phyloP scores from a whole-genome alignment of 2,329 filamentous ascomycete species.

The Dactylonectria macrodidyma region DNA sequence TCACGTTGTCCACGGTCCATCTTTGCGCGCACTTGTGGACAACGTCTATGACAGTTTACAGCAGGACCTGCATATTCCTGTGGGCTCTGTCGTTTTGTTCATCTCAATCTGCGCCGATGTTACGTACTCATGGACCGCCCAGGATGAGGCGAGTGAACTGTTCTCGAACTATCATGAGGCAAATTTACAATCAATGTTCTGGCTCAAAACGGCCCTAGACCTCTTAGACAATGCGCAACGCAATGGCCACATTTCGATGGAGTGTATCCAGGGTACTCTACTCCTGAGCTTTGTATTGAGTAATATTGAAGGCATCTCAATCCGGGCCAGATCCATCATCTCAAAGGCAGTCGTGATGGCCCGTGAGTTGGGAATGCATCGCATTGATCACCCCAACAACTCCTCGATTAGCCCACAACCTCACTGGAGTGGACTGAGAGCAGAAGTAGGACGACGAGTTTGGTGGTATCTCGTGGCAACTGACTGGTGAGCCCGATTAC shows the following conservation, averaged over 20 bases:
- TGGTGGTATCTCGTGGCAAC: slow-evolving; percentile 62
- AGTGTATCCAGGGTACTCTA: slow-evolving; percentile 53
- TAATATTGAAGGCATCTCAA: slow-evolving; percentile 47
- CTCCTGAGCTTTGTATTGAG: slow-evolving; percentile 55
- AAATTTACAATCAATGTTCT: slow-evolving; percentile 46
- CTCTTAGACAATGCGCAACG: slow-evolving; percentile 51
- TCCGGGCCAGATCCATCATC: slow-evolving; percentile 16
- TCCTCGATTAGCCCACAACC: slow-evolving; percentile 36
- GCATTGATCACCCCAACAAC: slow-evolving; percentile 53
- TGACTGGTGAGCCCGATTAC: slow-evolving; percentile 53
- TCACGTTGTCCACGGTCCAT: slow-evolving; percentile 51
- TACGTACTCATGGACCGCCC: slow-evolving; percentile 51
- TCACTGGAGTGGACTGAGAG: slow-evolving; percentile 44
- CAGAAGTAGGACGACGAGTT: slow-evolving; percentile 57
- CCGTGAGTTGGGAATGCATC: slow-evolving; percentile 51
- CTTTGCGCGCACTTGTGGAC: slow-evolving; percentile 48
- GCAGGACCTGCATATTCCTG: slow-evolving; percentile 38
- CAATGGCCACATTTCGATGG: slow-evolving; percentile 45
- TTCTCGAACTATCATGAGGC: slow-evolving; percentile 44
- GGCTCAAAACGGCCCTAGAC: slow-evolving; percentile 51
- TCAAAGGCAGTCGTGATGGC: slow-evolving; percentile 18
- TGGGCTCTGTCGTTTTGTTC: slow-evolving; percentile 48
- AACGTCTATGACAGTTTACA: slow-evolving; percentile 50
- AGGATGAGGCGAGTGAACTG: slow-evolving; percentile 41
- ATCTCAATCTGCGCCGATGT: slow-evolving; percentile 50